Evolutionary conservation across 2,329 filamentous ascomycete genomes (phyloP).

Genomic region (Aureobasidium sp.): DNA sequence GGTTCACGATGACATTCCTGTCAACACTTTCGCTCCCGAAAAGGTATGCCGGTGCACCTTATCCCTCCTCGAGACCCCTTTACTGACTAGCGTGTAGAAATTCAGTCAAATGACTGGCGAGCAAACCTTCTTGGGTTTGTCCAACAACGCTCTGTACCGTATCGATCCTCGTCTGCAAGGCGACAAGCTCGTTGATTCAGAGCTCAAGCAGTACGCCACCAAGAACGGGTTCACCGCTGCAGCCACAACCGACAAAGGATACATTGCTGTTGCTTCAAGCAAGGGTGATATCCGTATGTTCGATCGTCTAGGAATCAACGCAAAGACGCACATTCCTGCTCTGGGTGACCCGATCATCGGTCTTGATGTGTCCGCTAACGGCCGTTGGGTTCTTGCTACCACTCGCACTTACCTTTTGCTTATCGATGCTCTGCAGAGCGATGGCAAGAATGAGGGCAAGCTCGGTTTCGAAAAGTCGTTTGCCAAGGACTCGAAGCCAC

Average conservation of each 20-base stretch:
- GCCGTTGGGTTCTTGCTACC: constrained; percentile 89
- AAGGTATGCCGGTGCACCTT: constrained; percentile 43
- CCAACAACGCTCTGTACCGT: constrained; percentile 84
- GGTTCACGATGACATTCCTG: constrained; percentile 88
- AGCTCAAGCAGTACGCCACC: constrained; percentile 90
- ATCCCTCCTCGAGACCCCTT: not conserved
- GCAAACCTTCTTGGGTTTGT: constrained; percentile 90
- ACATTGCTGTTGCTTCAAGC: constrained; percentile 92
- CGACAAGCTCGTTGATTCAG: constrained; percentile 83
- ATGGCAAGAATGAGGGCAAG: constrained; percentile 93
- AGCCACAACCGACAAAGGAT: constrained; percentile 91
- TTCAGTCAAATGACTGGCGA: constrained; percentile 95
- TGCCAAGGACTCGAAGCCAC: constrained; percentile 84
- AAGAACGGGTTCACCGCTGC: constrained; percentile 97
- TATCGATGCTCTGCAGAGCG: constrained; percentile 82
- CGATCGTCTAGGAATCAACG: constrained; percentile 90
- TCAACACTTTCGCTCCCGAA: constrained; percentile 85
- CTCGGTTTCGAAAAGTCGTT: constrained; percentile 96
- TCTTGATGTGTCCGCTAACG: constrained; percentile 89
- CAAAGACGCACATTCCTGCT: constrained; percentile 93
- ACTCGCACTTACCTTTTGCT: constrained; percentile 91
- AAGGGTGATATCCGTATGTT: constrained; percentile 97
- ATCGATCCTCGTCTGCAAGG: constrained; percentile 85
- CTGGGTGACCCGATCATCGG: constrained; percentile 92
- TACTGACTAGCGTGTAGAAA: constrained; percentile 49